Evolutionary conservation across 495 filamentous ascomycete genomes (phyloP), one percentile per base, ranked within the genome.

Genomic region (Aspergillus ellipticus): DNA sequence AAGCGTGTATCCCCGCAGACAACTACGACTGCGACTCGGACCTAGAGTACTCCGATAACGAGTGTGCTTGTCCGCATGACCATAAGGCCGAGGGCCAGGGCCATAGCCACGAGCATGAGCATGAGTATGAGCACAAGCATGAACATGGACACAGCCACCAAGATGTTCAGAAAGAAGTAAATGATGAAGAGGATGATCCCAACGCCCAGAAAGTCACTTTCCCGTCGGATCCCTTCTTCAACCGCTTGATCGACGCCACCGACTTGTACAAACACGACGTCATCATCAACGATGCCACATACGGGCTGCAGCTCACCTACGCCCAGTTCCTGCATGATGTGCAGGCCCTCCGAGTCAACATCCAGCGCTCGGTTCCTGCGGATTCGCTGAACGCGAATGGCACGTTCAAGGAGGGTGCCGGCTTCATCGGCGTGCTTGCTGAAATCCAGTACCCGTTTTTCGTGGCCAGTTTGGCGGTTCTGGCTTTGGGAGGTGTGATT

Each of bases 381-480:
- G 31, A 41, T 22, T 20, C 41, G 33, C 54, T 56, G 19, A 45
- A 56, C 42, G 33, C 45, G 0, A 49, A 11, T 42, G 45, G 54
- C 11, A 15, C 35, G 13, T 56, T 56, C 37, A 56, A 56, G 49
- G 45, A 56, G 17, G 54, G 29, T 7, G 54, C 10, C 17, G 54
- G 46, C 29, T 42, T 49, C 21, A 31, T 56, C 24, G 54, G 20
- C 33, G 54, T 56, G 11, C 54, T 56, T 20, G 45, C 45, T 0
- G 54, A 56, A 24, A 56, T 56, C 45, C 54, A 56, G 54, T 56
- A 56, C 26, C 54, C 54, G 0, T 56, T 56, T 56, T 56, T 56
- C 33, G 54, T 56, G 54, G 54, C 54, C 1, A 56, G 54, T 22
- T 50, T 56, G 54, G 54, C 54, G 31, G 28, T 56, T 42, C 45